Base-by-base conservation (phyloP, 768 basidiomycete species). In the Mycena indigotica region DNA sequence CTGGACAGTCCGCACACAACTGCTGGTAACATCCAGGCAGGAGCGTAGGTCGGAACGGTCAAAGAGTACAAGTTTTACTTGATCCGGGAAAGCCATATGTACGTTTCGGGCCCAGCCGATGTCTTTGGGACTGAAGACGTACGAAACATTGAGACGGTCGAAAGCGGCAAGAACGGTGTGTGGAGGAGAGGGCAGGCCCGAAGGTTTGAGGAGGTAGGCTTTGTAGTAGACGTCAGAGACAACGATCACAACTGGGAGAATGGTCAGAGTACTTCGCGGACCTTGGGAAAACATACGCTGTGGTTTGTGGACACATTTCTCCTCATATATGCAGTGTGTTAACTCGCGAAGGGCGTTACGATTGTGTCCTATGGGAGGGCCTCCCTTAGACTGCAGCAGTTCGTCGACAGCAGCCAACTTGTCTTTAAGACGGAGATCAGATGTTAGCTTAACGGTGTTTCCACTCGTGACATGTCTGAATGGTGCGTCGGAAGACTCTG, bases 11-110 rank as follows among this genome's bases (percentile, higher is more conserved):
- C 48, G 55, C 19, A 50, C 5, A 21, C 55, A 56, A 16, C 17
- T 24, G 8, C 13, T 2, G 3, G 28, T 46, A 29, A 39, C 55
- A 24, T 38, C 4, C 12, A 56, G 35, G 35, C 55, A 56, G 23
- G 46, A 3, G n/a, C 49, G 26, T 2, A 56, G 16, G 3, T 38
- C 46, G 13, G 26, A 5, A 2, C 4, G 13, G 28, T 56, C 55
- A 26, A 50, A 56, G 30, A 56, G 30, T 8, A 56, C 55, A 35
- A 38, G 24, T 28, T n/a, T 24, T 13, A 40, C 38, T 28, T 56
- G 29, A n/a, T 19, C 17, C n/a, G 55, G 2, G 24, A 56, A 56
- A 15, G 50, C 15, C 24, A 16, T 26, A 30, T 56, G 30, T 15
- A 56, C 48, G 45, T 48, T 49, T 28, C 40, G 30, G 16, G 55